Evolutionary conservation across 352 stramenopile genomes (phyloP).

Genomic region (Globisporangium nodosum): DNA sequence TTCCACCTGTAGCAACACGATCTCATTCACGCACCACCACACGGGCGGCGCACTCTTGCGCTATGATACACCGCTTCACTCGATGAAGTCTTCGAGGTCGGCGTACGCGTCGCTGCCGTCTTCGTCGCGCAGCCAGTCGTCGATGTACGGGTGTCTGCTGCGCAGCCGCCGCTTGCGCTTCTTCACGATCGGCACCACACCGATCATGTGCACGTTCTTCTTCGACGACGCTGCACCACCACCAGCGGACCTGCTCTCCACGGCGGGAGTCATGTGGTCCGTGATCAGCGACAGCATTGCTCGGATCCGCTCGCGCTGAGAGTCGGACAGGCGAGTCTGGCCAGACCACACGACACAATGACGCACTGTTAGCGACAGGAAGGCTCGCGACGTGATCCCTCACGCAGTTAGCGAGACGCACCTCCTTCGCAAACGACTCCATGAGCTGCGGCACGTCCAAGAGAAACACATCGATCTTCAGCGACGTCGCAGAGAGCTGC

Average conservation of each 20-base stretch:
- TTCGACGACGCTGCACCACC: conserved; percentile 15
- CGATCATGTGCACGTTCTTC: conserved; percentile 29
- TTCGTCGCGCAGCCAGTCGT: conserved; percentile 72
- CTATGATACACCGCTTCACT: conserved; percentile 14
- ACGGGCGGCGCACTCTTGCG: neutral
- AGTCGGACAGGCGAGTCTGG: conserved; percentile 21
- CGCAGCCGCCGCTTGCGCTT: conserved; percentile 48
- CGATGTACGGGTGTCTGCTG: conserved; percentile 68
- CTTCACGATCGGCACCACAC: conserved; percentile 49
- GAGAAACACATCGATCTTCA: conserved; percentile 68
- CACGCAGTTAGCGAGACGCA: conserved; percentile 10
- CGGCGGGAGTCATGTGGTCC: conserved; percentile 24
- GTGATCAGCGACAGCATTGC: conserved; percentile 33
- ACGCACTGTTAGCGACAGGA: neutral
- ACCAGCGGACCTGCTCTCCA: neutral
- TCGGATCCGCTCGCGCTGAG: conserved; percentile 23
- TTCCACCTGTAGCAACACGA: conserved; percentile 25
- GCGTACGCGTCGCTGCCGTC: conserved; percentile 60
- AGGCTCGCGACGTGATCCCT: neutral
- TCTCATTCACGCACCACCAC: neutral
- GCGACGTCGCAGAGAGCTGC: conserved; percentile 42
- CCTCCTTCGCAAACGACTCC: conserved; percentile 32
- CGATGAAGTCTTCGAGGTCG: conserved; percentile 78
- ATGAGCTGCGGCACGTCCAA: conserved; percentile 39
- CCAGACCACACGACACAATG: neutral